Base-by-base conservation (phyloP, 495 filamentous ascomycete species). In the Letharia columbiana region DNA sequence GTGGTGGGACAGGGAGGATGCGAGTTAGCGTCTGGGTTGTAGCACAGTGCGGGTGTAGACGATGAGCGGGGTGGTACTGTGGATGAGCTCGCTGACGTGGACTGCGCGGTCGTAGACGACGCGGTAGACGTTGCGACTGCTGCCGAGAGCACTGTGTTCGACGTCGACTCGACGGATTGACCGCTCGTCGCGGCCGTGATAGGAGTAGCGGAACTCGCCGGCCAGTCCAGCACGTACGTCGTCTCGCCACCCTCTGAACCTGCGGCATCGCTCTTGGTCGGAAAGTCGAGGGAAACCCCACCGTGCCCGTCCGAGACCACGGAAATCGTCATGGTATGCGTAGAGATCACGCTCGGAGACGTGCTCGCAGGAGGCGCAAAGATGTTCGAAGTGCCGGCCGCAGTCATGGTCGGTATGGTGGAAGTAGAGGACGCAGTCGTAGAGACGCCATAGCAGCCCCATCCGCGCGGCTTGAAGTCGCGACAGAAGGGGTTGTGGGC, bases 391-490 rank as follows among this genome's bases (percentile, higher is more conserved):
- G 52, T 60, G 13, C 35, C 23, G 3, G 66, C 35, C 7, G 41
- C 56, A 4, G 66, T 63, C 61, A 50, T 35, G 12, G 50, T 10
- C 28, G 47, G n/a, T 10, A 41, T 3, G 47, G n/a, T 62, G 10
- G 67, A 42, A n/a, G 31, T 45, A 12, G 64, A 42, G 39, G 52
- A 44, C 15, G 31, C 33, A 1, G 42, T 44, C 28, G 63, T 39
- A 4, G 66, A 42, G 56, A 23, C 60, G 9, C 49, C 64, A 37
- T 62, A 71, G 50, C 69, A 71, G 13, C 63, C 66, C 4, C 57
- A 28, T 20, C 66, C 68, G 35, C 23, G 13, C 12, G 52, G 60
- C n/a, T 28, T 5, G 45, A 52, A 58, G 6, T 44, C 28, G n/a
- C 58, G 64, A 57, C 70, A 72, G 28, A 47, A 68, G 0, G 70